Evolutionary conservation across 2,329 filamentous ascomycete species (phyloP), one percentile per base, ranked within the genome.

Genomic region (Fusarium incarnatum): DNA sequence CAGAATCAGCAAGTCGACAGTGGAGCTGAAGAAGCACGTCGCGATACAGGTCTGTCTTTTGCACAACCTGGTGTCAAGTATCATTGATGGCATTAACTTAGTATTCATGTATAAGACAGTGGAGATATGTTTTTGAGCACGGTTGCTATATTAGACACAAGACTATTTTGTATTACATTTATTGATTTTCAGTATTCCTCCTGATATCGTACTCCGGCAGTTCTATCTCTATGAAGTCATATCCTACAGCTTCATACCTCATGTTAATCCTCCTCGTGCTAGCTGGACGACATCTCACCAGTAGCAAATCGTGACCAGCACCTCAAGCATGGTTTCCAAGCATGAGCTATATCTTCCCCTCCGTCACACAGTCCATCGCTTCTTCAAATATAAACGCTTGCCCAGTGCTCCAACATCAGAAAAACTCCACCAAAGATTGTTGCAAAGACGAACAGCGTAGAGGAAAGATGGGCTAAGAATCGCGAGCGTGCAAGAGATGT

Each of bases 171-270:
- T 25, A 68, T 68, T 71, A 61, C 27, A 32, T 65, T 58, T 57
- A 69, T 34, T 42, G 48, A 34, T 49, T 53, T 40, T 50, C 23
- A 52, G 34, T 48, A n/a, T 20, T 32, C 34, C 60, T 47, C 45
- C 23, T 22, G 60, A 40, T 30, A 50, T 37, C 46, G 32, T 58
- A 46, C 32, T 46, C 53, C 58, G 45, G 40, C 56, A 65, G 55
- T 66, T 71, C 64, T 67, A 71, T 60, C 52, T 73, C 57, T 73
- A 68, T 73, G 68, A 66, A 56, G 59, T 63, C 71, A 69, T 75
- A 71, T 72, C 64, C 73, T 72, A 67, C 68, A 71, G 49, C 61
- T 47, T 72, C 68, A 50, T 70, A 40, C 54, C 53, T 63, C 53
- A 62, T 66, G 56, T 52, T 48, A 47, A 49, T 59, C 60, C 45